Evolutionary conservation across 768 basidiomycete species (phyloP), one percentile per base, ranked within the genome.

Genomic region (Mycena polygramma): DNA sequence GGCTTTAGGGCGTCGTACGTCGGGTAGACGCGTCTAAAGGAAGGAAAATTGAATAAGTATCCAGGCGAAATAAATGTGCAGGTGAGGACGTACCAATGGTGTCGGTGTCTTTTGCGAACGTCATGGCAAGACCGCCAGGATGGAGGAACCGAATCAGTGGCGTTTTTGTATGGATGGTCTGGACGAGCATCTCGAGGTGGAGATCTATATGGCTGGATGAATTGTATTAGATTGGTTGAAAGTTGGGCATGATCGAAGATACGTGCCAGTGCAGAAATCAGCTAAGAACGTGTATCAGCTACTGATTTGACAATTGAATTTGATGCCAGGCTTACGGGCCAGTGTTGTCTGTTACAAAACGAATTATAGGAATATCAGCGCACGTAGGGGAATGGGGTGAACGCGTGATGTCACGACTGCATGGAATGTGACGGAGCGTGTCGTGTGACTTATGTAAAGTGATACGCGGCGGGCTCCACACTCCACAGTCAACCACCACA

Each of bases 291-390:
- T n/a, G 35, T 51, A 45, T 26, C 59, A 54, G 63, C 55, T 26
- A 7, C 10, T 24, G 39, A 24, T 49, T 43, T 20, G 55, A 39
- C 30, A n/a, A 41, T 19, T 35, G 24, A 15, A n/a, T n/a, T n/a
- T n/a, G 43, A 46, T 37, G 30, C 48, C 54, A 15, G 45, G 87
- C 81, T 86, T 89, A 91, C 10, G 88, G 88, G 6, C 92, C 92
- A 2, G 91, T 78, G 77, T 93, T 93, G 74, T 94, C 88, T 0
- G 92, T 91, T 36, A 78, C 78, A 81, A 91, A 93, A 10, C 91
- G 87, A 51, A 94, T 81, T n/a, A n/a, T n/a, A n/a, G n/a, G n/a
- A n/a, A n/a, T n/a, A n/a, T n/a, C n/a, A n/a, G n/a, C n/a, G 30
- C 30, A 30, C 30, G 30, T 6, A 30, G 30, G n/a, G n/a, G n/a